Evolutionary conservation across 108 stramenopile genomes (phyloP), one percentile per base, ranked within the genome.

Genomic region (Conticribra weissflogii): DNA sequence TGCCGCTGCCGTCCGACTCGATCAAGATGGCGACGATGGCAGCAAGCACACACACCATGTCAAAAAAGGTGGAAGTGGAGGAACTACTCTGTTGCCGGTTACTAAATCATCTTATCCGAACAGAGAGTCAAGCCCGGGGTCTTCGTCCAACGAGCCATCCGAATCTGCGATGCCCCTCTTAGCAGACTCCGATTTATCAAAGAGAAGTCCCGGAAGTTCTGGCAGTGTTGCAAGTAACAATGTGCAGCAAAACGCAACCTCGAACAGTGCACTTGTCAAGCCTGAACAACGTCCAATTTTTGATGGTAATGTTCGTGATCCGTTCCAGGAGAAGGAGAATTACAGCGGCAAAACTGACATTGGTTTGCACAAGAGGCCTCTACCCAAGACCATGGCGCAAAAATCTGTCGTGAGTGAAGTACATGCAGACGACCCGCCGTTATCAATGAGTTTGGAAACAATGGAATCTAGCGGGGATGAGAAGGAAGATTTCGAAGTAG

Each of bases 261-360:
- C 36, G 12, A 41, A 41, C 8, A 41, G 12, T 41, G 8, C 36
- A 41, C 12, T 41, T 41, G 12, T 9, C 36, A 41, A 5, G 5
- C 12, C 36, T 5, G 36, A 41, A 41, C 8, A 9, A 12, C 5
- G 8, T 12, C 36, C 36, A 9, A 12, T 9, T 9, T 5, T 9
- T 41, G 36, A 41, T 16, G 47, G 34, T 30, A 22, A 17, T 28
- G 62, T 21, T 16, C 51, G 53, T 52, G 63, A 49, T 21, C 34
- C 50, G 18, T 47, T 50, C 3, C 50, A 47, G 17, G 31, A 53
- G 19, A 77, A 77, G 55, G 76, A 77, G 45, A 77, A 76, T 56
- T 60, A 63, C 21, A 55, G 49, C 45, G 28, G 34, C 29, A 55
- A 23, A 17, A 68, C 58, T 25, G 61, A 62, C 19, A 41, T 41